Evolutionary conservation across 331 rosid species (phyloP).

Genomic region (Acacia pycnantha): DNA sequence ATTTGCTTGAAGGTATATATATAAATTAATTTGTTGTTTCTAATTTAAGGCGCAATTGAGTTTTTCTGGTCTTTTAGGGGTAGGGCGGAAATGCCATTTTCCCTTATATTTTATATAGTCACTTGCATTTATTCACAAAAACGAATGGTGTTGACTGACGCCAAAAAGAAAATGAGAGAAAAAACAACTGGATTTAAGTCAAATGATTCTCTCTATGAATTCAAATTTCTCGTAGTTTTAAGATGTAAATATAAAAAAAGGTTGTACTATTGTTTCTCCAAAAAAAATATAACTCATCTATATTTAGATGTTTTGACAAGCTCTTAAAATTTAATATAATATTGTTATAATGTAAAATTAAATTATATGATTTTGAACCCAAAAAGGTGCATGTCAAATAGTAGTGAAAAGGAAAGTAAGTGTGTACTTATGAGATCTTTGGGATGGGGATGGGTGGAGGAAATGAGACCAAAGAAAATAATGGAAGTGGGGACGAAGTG

Average conservation of each 20-base stretch:
- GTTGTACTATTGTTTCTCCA: no score
- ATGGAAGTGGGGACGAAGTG: no score
- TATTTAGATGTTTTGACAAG: not conserved
- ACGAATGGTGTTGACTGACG: not conserved
- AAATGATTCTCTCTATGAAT: not conserved
- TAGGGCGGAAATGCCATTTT: not conserved
- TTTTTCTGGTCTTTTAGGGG: not conserved
- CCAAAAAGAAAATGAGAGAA: not conserved
- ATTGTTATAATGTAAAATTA: no score
- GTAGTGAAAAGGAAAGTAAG: not conserved
- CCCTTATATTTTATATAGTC: no score
- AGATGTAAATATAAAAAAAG: not conserved
- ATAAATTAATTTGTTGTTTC: slow-evolving; percentile 16
- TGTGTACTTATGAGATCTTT: no score
- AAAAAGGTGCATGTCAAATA: not conserved
- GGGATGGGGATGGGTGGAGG: no score
- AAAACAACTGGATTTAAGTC: not conserved
- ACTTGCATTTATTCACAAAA: not conserved
- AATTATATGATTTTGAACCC: not conserved
- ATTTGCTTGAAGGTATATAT: slow-evolving; percentile 31
- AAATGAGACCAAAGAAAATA: no score
- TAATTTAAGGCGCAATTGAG: not conserved
- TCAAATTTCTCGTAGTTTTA: not conserved
- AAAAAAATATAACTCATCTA: not conserved
- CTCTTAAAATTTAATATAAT: not conserved